These are phyloP conservation scores for Pestalotiopsis sp. DNA, from an alignment of 2,329 filamentous ascomycete species.

Conservation along the genomic window DNA sequence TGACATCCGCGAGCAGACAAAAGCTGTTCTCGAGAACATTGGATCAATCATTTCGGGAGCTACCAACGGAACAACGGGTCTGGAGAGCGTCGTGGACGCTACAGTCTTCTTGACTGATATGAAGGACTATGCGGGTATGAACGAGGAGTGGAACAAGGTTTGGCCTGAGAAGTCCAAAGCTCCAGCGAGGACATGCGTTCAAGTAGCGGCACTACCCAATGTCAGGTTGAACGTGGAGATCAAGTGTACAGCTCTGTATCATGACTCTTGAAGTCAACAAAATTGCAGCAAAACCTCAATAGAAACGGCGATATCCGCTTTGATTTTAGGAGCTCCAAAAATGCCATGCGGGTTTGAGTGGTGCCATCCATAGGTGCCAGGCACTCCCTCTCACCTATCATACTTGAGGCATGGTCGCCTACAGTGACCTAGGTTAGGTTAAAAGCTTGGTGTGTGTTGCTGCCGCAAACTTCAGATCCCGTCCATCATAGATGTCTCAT, in stretches of 20 bases:
- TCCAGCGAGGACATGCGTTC: conserved; percentile 35
- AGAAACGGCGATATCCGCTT: too few relatives aligned
- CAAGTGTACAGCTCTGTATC: conserved; percentile 28
- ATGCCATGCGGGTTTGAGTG: too few relatives aligned
- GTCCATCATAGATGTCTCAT: too few relatives aligned
- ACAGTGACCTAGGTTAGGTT: too few relatives aligned
- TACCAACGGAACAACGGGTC: conserved; percentile 28
- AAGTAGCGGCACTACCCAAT: conserved; percentile 36
- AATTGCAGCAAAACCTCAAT: background rate
- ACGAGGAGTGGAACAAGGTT: conserved; percentile 37
- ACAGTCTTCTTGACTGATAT: conserved; percentile 37
- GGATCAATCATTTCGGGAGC: conserved; percentile 32
- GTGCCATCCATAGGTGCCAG: too few relatives aligned
- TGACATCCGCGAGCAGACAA: conserved; percentile 34
- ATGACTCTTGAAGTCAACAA: background rate
- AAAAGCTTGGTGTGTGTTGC: too few relatives aligned
- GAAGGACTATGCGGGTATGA: conserved; percentile 36
- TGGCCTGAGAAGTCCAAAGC: conserved; percentile 35
- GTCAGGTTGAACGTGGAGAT: conserved; percentile 36
- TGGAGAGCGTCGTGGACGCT: conserved; percentile 36
- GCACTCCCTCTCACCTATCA: too few relatives aligned
- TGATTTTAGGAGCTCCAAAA: too few relatives aligned
- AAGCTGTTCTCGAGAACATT: conserved; percentile 36
- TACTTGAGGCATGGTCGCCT: too few relatives aligned
- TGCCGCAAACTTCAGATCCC: too few relatives aligned